Conservation (phyloP, 1,284 basidiomycete species). For the Chondrostereum purpureum region DNA sequence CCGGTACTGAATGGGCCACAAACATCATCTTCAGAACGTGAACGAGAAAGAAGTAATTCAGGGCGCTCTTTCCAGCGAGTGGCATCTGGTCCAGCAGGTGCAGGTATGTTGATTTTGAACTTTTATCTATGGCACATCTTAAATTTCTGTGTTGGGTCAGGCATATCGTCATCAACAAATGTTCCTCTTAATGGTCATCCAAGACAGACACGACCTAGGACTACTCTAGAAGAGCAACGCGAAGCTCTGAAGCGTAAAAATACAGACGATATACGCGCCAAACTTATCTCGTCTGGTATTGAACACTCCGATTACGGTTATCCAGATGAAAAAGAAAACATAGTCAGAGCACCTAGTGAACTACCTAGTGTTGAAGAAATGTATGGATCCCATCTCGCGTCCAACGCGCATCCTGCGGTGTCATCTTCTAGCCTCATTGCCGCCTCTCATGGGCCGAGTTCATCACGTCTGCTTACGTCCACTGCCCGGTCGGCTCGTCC, state of each 20-base stretch:
- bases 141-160: too few species aligned
- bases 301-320: constrained; percentile 1
- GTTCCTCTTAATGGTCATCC: constrained; percentile 16
- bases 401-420: neutral
- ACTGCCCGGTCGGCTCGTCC: constrained; percentile 10
- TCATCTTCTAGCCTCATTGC: too few species aligned
- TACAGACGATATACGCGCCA: constrained; percentile 25
- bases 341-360: constrained; percentile 22
- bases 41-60: constrained; percentile 21
- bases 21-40: constrained; percentile 15
- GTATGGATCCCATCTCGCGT: constrained; percentile 17
- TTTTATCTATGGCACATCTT: too few species aligned
- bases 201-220: constrained; percentile 26
- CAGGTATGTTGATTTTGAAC: too few species aligned
- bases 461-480: constrained; percentile 22
- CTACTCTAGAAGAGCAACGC: constrained; percentile 14
- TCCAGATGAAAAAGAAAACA: constrained; percentile 43
- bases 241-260: constrained; percentile 26
- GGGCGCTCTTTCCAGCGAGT: constrained; percentile 53
- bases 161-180: constrained; percentile 15
- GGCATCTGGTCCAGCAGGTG: constrained; percentile 44
- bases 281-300: neutral
- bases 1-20: constrained; percentile 24
- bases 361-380: constrained; percentile 21
- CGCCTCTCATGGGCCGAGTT: neutral